Conservation (phyloP, 331 rosid species). For the Stylosanthes scabra region DNA sequence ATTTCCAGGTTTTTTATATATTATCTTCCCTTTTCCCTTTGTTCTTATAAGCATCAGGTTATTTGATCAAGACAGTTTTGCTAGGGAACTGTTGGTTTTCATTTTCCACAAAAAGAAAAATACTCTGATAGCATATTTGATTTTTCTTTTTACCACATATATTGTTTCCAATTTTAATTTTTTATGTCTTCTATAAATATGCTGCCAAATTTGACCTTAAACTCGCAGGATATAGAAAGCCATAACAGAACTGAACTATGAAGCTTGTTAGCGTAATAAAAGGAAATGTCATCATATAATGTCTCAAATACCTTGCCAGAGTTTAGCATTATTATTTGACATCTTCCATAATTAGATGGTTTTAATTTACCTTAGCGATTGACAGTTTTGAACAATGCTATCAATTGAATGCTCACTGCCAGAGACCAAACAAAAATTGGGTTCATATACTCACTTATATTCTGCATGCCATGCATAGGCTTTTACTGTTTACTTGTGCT, state of each 20-base stretch:
- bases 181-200: not conserved
- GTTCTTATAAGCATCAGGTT: not conserved
- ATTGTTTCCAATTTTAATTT: slow-evolving; percentile 8
- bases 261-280: slow-evolving; percentile 10
- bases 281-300: slow-evolving; percentile 2
- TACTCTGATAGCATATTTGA: not conserved
- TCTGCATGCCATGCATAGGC: no score
- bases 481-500: slow-evolving; percentile 24
- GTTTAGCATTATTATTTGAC: slow-evolving; percentile 5
- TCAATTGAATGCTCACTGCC: slow-evolving; percentile 1
- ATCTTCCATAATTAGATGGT: not conserved
- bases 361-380: not conserved
- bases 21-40: no score
- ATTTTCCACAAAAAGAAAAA: not conserved
- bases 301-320: slow-evolving; percentile 8
- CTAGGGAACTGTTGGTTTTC: slow-evolving; percentile 9
- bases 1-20: not conserved
- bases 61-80: not conserved
- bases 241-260: not conserved
- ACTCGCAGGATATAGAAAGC: not conserved
- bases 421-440: not conserved
- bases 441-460: not conserved
- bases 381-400: slow-evolving; percentile 64
- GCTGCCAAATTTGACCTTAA: not conserved
- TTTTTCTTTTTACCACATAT: no score